phyloP scores from a whole-genome alignment of 176 grass and related monocot species.

The Triticum timopheevii region DNA sequence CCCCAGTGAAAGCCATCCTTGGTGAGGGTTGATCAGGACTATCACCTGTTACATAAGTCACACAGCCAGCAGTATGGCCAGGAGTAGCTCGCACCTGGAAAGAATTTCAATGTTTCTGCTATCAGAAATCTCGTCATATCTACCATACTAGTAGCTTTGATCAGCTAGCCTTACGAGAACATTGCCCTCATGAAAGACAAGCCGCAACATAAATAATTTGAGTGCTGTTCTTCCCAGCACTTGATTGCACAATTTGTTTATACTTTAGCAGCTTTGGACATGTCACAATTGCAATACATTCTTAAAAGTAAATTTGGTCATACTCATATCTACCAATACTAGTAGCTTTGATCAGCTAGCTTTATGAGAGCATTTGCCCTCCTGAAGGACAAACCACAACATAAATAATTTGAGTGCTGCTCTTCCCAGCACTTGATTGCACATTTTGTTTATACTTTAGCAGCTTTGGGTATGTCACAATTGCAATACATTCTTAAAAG shows the following conservation, averaged over 20 bases:
- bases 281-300: not conserved
- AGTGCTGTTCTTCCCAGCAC: not conserved
- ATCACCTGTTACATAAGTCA: conserved; percentile 94
- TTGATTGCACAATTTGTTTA: not conserved
- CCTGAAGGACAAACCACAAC: not conserved
- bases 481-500: not conserved
- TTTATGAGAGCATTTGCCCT: not conserved
- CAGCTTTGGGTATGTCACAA: not conserved
- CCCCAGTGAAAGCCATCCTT: conserved; percentile 94
- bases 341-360: not conserved
- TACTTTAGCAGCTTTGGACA: not conserved
- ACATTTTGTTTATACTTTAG: not conserved
- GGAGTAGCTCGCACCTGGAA: conserved; percentile 88
- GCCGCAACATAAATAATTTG: not conserved
- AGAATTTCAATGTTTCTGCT: conserved; percentile 14
- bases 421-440: not conserved
- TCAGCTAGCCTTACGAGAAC: not conserved
- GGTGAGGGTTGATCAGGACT: conserved; percentile 67
- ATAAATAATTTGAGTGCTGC: not conserved
- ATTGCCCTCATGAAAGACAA: not conserved
- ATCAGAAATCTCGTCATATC: conserved; percentile 15
- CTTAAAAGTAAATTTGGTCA: not conserved
- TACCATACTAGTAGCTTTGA: not conserved
- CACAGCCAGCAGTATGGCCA: conserved; percentile 87
- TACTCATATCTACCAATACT: not conserved